Percentiles rank a stretch among this genome's conserved stretches.
These are phyloP conservation scores for Barnettozyma hawaiiensis DNA, from an alignment of 1,139 yeast genomes.

Conservation along the genomic window DNA sequence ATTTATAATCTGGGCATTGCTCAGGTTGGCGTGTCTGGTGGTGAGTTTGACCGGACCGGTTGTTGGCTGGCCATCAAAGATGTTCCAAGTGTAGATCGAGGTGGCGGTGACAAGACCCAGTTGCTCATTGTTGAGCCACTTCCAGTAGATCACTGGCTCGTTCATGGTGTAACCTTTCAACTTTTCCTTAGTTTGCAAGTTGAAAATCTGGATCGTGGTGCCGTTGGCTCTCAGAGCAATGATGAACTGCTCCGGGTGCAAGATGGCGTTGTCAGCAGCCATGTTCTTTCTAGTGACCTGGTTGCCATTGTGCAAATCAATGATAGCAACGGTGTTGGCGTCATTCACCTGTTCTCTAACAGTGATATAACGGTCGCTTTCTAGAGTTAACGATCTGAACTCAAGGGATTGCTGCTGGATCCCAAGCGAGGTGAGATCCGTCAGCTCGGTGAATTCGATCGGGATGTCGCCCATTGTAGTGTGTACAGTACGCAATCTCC, in stretches of 20 bases:
- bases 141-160: slow-evolving; percentile 94
- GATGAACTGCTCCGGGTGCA: slow-evolving; percentile 86
- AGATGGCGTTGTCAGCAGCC: slow-evolving; percentile 96
- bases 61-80: slow-evolving; percentile 73
- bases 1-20: slow-evolving; percentile 85
- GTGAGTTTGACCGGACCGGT: slow-evolving; percentile 74
- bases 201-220: slow-evolving; percentile 90
- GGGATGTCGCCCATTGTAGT: slow-evolving; percentile 62
- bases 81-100: slow-evolving; percentile 73
- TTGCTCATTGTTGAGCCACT: slow-evolving; percentile 72
- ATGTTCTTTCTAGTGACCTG: slow-evolving; percentile 81
- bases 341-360: slow-evolving; percentile 72
- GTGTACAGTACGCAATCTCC: background rate
- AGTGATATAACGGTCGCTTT: slow-evolving; percentile 86
- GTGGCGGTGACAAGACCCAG: slow-evolving; percentile 83
- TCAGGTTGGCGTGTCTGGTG: slow-evolving; percentile 75
- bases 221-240: slow-evolving; percentile 95
- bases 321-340: slow-evolving; percentile 88
- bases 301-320: slow-evolving; percentile 72
- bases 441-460: slow-evolving; percentile 86
- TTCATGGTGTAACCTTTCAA: slow-evolving; percentile 81
- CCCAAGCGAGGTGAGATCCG: slow-evolving; percentile 66
- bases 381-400: slow-evolving; percentile 90
- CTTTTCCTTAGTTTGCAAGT: slow-evolving; percentile 81
- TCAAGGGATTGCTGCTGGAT: slow-evolving; percentile 80